These are phyloP conservation scores for Phyllosticta citriasiana DNA, from an alignment of 2,329 filamentous ascomycete species.

Conservation along the genomic window DNA sequence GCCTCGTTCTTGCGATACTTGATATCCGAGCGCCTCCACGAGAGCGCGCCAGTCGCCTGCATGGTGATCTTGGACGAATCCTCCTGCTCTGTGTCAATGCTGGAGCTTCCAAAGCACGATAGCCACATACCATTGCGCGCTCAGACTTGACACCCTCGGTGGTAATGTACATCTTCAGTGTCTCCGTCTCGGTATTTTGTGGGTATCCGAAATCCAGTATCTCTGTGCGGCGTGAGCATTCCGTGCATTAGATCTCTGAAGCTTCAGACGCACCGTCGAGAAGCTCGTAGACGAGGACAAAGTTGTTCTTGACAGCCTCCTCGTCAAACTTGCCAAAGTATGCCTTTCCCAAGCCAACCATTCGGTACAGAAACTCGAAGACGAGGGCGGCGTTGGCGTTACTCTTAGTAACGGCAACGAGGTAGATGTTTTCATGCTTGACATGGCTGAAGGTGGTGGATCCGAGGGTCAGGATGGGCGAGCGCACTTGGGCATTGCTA, in stretches of 20 bases:
- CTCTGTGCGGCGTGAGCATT: conserved; percentile 44
- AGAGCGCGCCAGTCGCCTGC: conserved; percentile 94
- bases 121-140: conserved; percentile 45
- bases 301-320: conserved; percentile 99
- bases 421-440: conserved; percentile 97
- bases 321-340: conserved; percentile 99
- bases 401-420: conserved; percentile 96
- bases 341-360: conserved; percentile 80
- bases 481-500: conserved; percentile 93
- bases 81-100: conserved; percentile 38
- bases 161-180: conserved; percentile 99
- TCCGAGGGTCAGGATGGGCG: conserved; percentile 90
- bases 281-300: conserved; percentile 95
- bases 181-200: conserved; percentile 97
- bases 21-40: conserved; percentile 94
- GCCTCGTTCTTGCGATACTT: conserved; percentile 99
- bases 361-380: conserved; percentile 92
- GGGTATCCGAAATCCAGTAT: conserved; percentile 99
- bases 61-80: conserved; percentile 98
- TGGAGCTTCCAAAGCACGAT: neutral
- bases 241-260: neutral
- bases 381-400: conserved; percentile 97
- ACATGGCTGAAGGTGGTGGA: conserved; percentile 99
- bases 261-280: conserved; percentile 58
- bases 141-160: conserved; percentile 97